Evolutionary conservation across 164 flowering plant genomes (phyloP).

Genomic region (Umbilicus rupestris): DNA sequence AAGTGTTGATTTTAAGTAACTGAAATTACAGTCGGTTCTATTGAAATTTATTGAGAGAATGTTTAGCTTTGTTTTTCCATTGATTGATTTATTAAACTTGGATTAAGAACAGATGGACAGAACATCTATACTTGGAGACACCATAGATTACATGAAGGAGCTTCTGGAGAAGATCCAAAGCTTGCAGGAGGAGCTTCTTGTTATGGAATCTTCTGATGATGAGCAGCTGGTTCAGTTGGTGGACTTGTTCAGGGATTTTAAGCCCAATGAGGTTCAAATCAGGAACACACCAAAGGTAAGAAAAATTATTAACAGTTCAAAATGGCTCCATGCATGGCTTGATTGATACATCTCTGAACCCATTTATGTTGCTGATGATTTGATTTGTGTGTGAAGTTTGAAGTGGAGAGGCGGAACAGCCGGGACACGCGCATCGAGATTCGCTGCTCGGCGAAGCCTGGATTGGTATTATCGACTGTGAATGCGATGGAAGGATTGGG

Average conservation of each 20-base stretch:
- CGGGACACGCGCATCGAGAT: conserved; percentile 58
- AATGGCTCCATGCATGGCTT: too few relatives aligned
- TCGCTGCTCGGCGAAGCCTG: conserved; percentile 65
- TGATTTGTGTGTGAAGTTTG: conserved; percentile 42
- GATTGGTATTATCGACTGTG: conserved; percentile 61
- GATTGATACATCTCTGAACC: too few relatives aligned
- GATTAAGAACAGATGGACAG: conserved; percentile 76
- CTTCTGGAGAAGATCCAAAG: conserved; percentile 57
- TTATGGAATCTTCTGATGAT: conserved; percentile 26
- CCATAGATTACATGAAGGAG: conserved; percentile 89
- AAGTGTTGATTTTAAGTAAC: too few relatives aligned
- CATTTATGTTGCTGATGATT: too few relatives aligned
- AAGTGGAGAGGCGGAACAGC: conserved; percentile 52
- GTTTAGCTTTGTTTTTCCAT: neutral
- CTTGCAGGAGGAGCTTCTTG: conserved; percentile 50
- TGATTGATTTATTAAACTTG: neutral
- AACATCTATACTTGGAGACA: conserved; percentile 87
- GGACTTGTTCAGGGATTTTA: conserved; percentile 43
- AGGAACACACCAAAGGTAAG: conserved; percentile 81
- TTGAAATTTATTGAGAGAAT: neutral
- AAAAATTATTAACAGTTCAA: too few relatives aligned
- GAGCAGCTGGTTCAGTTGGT: conserved; percentile 30
- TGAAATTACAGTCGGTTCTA: too few relatives aligned
- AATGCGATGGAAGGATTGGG: conserved; percentile 69
- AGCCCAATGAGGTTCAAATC: conserved; percentile 43